Evolutionary conservation across 257 asterid species (phyloP).

Genomic region (Fraxinus anomala): DNA sequence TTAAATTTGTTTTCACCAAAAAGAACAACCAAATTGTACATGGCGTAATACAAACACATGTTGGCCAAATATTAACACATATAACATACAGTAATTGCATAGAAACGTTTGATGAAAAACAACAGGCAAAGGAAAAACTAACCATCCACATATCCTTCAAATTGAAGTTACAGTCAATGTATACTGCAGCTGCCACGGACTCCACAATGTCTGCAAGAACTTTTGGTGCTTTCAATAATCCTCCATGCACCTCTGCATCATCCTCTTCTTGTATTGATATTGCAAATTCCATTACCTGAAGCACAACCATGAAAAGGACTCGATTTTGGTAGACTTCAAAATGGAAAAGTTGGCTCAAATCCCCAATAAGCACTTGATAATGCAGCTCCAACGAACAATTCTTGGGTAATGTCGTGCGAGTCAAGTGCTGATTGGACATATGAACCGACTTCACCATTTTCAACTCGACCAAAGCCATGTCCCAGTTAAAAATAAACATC

Average conservation of each 20-base stretch:
- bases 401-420: not conserved
- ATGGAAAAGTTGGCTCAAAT: conserved; percentile 35
- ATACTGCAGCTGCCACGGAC: conserved; percentile 72
- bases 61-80: not conserved
- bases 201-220: conserved; percentile 86
- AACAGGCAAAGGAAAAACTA: conserved; percentile 9
- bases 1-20: not conserved
- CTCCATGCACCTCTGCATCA: conserved; percentile 62
- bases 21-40: not conserved
- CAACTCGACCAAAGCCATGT: conserved; percentile 45
- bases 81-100: not conserved
- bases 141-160: conserved; percentile 52
- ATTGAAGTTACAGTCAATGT: conserved; percentile 41
- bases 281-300: conserved; percentile 71
- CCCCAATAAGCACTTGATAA: conserved; percentile 34
- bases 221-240: conserved; percentile 75
- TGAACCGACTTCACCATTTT: conserved; percentile 40
- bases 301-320: conserved; percentile 25
- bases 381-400: conserved; percentile 3
- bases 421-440: conserved; percentile 34
- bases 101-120: not conserved
- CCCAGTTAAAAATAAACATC: conserved; percentile 20
- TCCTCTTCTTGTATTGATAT: conserved; percentile 49
- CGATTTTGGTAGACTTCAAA: conserved; percentile 35
- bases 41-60: not conserved